phyloP scores from a whole-genome alignment of 2,329 filamentous ascomycete genomes.

The Cordyceps farinosa region DNA sequence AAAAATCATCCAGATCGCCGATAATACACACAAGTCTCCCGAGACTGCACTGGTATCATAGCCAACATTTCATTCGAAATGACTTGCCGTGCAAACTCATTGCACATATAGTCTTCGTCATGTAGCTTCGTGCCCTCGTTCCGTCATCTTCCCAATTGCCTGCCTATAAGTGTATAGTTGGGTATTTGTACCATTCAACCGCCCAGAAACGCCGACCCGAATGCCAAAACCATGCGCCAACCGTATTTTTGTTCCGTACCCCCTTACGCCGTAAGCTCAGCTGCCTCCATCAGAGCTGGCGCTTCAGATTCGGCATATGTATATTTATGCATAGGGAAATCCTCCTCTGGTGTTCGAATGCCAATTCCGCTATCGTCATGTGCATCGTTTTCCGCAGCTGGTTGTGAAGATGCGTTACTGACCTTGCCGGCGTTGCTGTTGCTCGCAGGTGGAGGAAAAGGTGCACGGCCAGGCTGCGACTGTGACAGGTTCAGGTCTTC shows the following conservation, averaged over 20 bases:
- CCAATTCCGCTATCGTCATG: conserved; percentile 75
- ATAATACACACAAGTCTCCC: conserved; percentile 10
- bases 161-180: conserved; percentile 13
- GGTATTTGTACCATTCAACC: conserved; percentile 16
- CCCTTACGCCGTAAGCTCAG: conserved; percentile 28
- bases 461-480: conserved; percentile 47
- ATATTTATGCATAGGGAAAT: conserved; percentile 60
- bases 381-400: conserved; percentile 40
- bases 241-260: conserved; percentile 4
- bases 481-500: conserved; percentile 47
- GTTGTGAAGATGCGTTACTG: conserved; percentile 17
- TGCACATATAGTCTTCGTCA: conserved; percentile 1
- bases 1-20: conserved; percentile 14
- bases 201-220: conserved; percentile 16
- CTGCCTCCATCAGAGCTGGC: conserved; percentile 31
- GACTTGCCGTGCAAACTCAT: background rate
- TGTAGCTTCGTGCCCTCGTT: conserved; percentile 16
- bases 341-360: conserved; percentile 64
- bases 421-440: conserved; percentile 31
- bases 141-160: conserved; percentile 12
- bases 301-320: conserved; percentile 39
- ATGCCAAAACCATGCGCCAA: conserved; percentile 13
- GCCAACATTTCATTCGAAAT: conserved; percentile 10
- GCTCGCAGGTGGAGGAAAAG: conserved; percentile 45
- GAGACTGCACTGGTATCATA: conserved; percentile 8